These are phyloP conservation scores for Epichloe baconii DNA, from an alignment of 2,329 filamentous ascomycete species.

Conservation along the genomic window DNA sequence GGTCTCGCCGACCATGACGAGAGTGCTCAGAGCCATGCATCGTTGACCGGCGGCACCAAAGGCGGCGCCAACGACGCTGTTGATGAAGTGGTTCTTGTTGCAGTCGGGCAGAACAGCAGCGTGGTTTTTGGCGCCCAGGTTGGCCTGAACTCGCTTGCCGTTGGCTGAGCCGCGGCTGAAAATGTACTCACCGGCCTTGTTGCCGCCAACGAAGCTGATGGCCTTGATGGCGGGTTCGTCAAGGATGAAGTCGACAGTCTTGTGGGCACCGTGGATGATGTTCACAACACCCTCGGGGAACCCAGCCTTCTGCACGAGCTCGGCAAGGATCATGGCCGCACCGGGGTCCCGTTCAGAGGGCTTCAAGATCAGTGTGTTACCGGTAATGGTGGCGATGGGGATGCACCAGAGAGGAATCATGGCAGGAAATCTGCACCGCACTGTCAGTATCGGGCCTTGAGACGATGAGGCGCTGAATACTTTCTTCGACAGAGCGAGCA, in stretches of 20 bases:
- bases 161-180: conserved; percentile 66
- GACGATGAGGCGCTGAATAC: too few relatives aligned
- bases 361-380: conserved; percentile 76
- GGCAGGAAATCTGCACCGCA: conserved; percentile 56
- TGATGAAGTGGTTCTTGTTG: conserved; percentile 83
- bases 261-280: conserved; percentile 67
- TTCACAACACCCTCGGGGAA: conserved; percentile 76
- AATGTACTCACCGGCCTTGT: conserved; percentile 84
- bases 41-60: conserved; percentile 77
- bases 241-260: conserved; percentile 75
- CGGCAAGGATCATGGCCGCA: conserved; percentile 72
- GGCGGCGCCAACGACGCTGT: conserved; percentile 70
- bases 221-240: conserved; percentile 79
- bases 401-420: conserved; percentile 93
- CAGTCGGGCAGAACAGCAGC: conserved; percentile 72
- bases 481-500: too few relatives aligned
- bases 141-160: conserved; percentile 80
- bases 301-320: conserved; percentile 66
- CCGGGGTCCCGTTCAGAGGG: conserved; percentile 77
- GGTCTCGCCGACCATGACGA: conserved; percentile 75
- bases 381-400: conserved; percentile 69
- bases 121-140: conserved; percentile 81
- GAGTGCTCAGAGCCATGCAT: conserved; percentile 75
- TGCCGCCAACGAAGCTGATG: conserved; percentile 74
- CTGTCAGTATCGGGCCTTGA: conserved; percentile 5